Base-by-base conservation (phyloP, 2,329 filamentous ascomycete species). In the Thelonectria discophora region DNA sequence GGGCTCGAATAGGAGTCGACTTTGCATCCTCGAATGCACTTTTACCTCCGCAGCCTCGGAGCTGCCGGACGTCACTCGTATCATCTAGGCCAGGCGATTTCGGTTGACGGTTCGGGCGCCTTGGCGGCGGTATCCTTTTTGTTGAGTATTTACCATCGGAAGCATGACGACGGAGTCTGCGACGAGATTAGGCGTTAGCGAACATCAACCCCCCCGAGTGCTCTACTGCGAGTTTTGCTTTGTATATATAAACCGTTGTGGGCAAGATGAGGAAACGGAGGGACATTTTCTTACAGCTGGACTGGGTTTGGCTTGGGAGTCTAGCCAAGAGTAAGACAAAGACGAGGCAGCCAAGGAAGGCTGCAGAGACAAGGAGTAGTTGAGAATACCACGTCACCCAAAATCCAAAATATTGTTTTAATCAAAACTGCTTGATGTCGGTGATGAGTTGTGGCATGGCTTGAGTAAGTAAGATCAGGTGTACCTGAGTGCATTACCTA, bases 91-190 rank as follows among this genome's bases (percentile, higher is more conserved):
- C 42, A 50, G 49, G 62, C 52, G 24, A 53, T 37, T 51, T 21
- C 50, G 21, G 51, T 48, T 60, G 56, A 58, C 64, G 34, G 51
- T 57, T 32, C 57, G 55, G 30, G 59, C 52, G 53, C 53, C 40
- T 57, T 66, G 58, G 60, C 48, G 39, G 51, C 55, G 56, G 48
- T 68, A 53, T 59, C 61, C 55, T 65, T 61, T 62, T 58, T 39
- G 39, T 42, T 71, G 55, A 59, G 47, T 67, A 54, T 62, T 66
- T 60, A 24, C 51, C 57, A 62, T 68, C 66, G 59, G 64, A 68
- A 67, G 70, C 70, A 72, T 69, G 70, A 72, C 67, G 69, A 72
- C 45, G 70, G 70, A 63, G 70, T 72, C 70, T 72, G 69, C 67
- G 43, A 70, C 50, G 62, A 71, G 66, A 72, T 63, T 63, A 63